Evolutionary conservation across 2,329 filamentous ascomycete genomes (phyloP).

Genomic region (Scedosporium minutisporum): DNA sequence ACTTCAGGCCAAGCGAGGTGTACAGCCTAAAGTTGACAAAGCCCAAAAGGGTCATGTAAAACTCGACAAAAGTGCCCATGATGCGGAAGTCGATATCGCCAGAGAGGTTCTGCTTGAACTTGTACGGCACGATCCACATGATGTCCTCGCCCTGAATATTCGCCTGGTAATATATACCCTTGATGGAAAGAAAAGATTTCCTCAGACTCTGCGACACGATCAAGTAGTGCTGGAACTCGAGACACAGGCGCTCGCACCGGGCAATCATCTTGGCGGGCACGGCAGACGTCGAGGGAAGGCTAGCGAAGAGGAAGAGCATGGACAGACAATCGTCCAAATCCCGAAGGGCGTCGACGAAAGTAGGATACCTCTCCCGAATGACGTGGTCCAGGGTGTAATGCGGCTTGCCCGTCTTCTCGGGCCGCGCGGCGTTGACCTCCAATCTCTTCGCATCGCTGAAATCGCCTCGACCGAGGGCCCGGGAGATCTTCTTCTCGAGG

Average conservation of each 20-base stretch:
- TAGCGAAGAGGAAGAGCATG: conserved; percentile 96
- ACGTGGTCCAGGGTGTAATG: conserved; percentile 91
- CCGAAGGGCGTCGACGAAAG: conserved; percentile 85
- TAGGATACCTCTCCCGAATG: conserved; percentile 95
- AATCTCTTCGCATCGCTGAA: conserved; percentile 78
- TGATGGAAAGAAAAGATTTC: conserved; percentile 96
- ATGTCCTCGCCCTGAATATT: conserved; percentile 96
- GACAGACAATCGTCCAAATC: conserved; percentile 95
- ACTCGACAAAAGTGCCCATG: conserved; percentile 98
- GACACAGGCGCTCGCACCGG: conserved; percentile 81
- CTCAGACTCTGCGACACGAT: conserved; percentile 84
- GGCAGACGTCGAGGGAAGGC: conserved; percentile 78
- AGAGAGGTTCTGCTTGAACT: conserved; percentile 90
- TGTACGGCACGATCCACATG: conserved; percentile 93
- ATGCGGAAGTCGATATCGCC: conserved; percentile 96
- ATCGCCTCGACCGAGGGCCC: conserved; percentile 84
- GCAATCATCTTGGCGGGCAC: conserved; percentile 94
- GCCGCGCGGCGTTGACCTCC: conserved; percentile 74
- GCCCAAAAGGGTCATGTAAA: conserved; percentile 91
- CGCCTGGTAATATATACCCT: conserved; percentile 98
- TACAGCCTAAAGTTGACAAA: conserved; percentile 96
- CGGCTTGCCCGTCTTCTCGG: conserved; percentile 85
- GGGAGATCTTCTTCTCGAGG: conserved; percentile 94
- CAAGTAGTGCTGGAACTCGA: conserved; percentile 97
- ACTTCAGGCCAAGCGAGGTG: conserved; percentile 82